These are phyloP conservation scores for Clavispora phyllophila DNA, from an alignment of 805 yeast genomes.

Conservation along the genomic window DNA sequence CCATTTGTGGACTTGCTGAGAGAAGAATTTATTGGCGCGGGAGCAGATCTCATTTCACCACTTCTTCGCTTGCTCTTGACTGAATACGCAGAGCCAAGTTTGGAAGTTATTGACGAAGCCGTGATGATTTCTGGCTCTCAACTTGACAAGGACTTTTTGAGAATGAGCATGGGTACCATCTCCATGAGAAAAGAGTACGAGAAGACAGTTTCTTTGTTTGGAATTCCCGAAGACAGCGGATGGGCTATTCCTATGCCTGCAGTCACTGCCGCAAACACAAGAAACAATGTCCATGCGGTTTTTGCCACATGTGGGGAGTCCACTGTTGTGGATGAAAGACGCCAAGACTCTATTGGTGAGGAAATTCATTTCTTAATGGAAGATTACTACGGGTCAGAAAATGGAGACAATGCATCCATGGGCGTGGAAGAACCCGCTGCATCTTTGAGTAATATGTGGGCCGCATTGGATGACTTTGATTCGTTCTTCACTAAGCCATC, in stretches of 20 bases:
- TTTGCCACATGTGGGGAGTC: constrained; percentile 71
- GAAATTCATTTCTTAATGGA: constrained; percentile 56
- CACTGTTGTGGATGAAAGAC: constrained; percentile 23
- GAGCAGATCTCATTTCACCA: constrained; percentile 94
- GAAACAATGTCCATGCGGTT: constrained; percentile 93
- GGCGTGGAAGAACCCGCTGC: constrained; percentile 61
- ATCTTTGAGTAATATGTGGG: constrained; percentile 85
- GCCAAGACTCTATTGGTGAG: constrained; percentile 22
- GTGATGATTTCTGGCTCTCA: constrained; percentile 83
- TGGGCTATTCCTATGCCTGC: constrained; percentile 98
- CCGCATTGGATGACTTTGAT: constrained; percentile 83
- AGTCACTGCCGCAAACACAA: constrained; percentile 77
- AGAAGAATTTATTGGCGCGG: constrained; percentile 80
- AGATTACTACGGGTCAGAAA: constrained; percentile 41
- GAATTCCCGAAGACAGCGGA: constrained; percentile 91
- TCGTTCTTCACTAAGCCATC: constrained; percentile 76
- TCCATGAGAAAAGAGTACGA: constrained; percentile 77
- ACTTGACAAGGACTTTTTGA: constrained; percentile 82
- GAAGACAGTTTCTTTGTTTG: constrained; percentile 83
- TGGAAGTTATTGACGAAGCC: constrained; percentile 85
- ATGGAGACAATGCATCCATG: constrained; percentile 44
- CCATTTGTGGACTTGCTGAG: constrained; percentile 72
- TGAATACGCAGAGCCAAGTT: constrained; percentile 81
- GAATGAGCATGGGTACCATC: constrained; percentile 86
- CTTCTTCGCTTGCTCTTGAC: constrained; percentile 72